Percentiles rank a stretch among this genome's conserved stretches.
phyloP scores from a whole-genome alignment of 2,329 filamentous ascomycete genomes.

The Ceratocystis eucalypticola region DNA sequence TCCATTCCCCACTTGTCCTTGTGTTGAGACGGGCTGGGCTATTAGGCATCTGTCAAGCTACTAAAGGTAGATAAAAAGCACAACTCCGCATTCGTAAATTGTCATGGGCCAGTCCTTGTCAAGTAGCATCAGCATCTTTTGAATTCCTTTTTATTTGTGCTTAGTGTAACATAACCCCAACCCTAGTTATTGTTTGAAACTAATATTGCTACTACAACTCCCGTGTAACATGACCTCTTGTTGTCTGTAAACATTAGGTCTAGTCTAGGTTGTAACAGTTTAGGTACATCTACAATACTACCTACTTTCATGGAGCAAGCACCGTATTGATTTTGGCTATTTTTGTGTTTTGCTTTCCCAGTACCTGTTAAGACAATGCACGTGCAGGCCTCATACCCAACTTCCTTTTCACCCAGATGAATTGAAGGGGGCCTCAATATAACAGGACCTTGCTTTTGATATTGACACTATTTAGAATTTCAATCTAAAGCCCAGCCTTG shows the following conservation, averaged over 20 bases:
- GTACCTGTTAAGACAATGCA: neutral
- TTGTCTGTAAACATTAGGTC: too few species aligned
- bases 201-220: too few species aligned
- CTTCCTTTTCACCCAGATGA: neutral
- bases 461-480: neutral
- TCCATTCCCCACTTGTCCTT: neutral
- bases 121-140: neutral
- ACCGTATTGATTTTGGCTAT: too few species aligned
- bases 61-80: neutral
- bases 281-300: neutral
- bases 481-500: neutral
- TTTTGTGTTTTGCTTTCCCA: too few species aligned
- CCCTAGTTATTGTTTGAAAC: neutral
- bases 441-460: neutral
- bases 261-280: too few species aligned
- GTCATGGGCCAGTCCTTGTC: neutral
- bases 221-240: too few species aligned
- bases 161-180: neutral
- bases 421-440: neutral
- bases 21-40: neutral
- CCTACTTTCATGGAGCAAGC: too few species aligned
- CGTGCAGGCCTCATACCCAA: neutral
- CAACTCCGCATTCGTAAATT: neutral
- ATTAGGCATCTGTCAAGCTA: neutral
- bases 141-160: neutral